Evolutionary conservation across 2,329 filamentous ascomycete species (phyloP).

Genomic region (Rhynchosporium secalis): DNA sequence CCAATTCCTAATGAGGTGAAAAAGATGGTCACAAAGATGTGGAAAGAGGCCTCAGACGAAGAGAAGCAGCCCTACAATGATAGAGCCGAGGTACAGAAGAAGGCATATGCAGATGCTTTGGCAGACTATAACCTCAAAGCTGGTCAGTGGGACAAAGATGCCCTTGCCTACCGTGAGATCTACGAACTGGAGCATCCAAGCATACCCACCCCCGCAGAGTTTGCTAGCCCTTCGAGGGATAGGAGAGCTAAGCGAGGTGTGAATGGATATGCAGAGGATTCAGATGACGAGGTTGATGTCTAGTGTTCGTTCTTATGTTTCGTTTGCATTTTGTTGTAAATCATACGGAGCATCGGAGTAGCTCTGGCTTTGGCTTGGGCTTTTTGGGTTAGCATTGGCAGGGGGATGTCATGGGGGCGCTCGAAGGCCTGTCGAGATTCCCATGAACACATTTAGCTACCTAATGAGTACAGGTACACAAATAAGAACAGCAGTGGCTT

Average conservation of each 20-base stretch:
- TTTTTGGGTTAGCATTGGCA: constrained; percentile 12
- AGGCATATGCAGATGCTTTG: constrained; percentile 58
- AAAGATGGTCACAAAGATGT: constrained; percentile 83
- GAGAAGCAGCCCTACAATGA: constrained; percentile 77
- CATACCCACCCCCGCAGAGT: constrained; percentile 41
- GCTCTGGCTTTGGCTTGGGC: constrained; percentile 9
- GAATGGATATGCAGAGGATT: constrained; percentile 40
- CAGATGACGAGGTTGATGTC: constrained; percentile 32
- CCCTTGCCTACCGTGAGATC: constrained; percentile 51
- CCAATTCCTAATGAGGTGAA: constrained; percentile 79
- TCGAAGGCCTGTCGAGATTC: not conserved
- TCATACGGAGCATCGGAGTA: constrained; percentile 14
- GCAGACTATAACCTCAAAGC: constrained; percentile 61
- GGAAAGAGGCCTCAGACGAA: constrained; percentile 73
- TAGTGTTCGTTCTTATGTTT: constrained; percentile 11
- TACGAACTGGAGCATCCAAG: constrained; percentile 57
- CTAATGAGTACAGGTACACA: constrained; percentile 6
- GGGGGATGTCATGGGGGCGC: not conserved
- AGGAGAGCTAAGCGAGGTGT: constrained; percentile 39
- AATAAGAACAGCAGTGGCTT: not conserved
- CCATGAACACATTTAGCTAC: constrained; percentile 6
- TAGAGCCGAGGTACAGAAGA: constrained; percentile 69
- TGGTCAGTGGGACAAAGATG: constrained; percentile 71
- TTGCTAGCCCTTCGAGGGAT: constrained; percentile 36
- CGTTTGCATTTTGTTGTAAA: constrained; percentile 15